Percentiles rank a stretch among this genome's conserved stretches.
phyloP scores from a whole-genome alignment of 2,329 filamentous ascomycete species.

The Paracoccidioides brasiliensis region DNA sequence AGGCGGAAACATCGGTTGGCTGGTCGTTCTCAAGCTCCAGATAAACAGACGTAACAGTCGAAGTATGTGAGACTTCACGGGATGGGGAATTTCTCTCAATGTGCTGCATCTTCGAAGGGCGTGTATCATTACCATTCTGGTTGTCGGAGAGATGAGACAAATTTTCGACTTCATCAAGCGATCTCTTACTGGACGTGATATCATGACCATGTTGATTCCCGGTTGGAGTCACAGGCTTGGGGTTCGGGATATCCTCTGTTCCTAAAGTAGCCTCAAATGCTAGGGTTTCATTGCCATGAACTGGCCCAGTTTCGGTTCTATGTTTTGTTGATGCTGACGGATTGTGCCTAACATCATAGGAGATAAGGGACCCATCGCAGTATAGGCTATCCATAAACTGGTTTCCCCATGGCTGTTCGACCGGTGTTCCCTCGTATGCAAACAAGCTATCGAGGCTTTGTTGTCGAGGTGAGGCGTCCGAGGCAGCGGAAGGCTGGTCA shows the following conservation, averaged over 20 bases:
- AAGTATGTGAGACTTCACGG: neutral
- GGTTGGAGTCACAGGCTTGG: neutral
- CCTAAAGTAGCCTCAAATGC: neutral
- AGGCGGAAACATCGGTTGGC: neutral
- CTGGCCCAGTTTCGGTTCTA: neutral
- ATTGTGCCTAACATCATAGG: neutral
- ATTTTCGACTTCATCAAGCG: neutral
- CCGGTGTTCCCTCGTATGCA: neutral
- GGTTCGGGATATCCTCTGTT: neutral
- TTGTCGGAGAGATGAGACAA: too few species aligned
- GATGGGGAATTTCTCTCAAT: neutral
- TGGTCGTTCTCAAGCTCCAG: neutral
- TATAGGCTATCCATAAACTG: neutral
- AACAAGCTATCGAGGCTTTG: neutral
- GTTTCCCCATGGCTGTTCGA: neutral
- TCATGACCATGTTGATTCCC: neutral
- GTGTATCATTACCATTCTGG: neutral
- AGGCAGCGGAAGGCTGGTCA: neutral
- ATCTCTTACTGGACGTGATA: neutral
- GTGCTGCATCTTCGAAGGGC: neutral
- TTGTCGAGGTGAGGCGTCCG: neutral
- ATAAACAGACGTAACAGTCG: neutral
- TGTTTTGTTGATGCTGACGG: neutral
- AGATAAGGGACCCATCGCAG: neutral
- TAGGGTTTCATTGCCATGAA: neutral